These are phyloP conservation scores for Plenodomus lindquistii DNA, from an alignment of 2,329 filamentous ascomycete species.

Conservation along the genomic window DNA sequence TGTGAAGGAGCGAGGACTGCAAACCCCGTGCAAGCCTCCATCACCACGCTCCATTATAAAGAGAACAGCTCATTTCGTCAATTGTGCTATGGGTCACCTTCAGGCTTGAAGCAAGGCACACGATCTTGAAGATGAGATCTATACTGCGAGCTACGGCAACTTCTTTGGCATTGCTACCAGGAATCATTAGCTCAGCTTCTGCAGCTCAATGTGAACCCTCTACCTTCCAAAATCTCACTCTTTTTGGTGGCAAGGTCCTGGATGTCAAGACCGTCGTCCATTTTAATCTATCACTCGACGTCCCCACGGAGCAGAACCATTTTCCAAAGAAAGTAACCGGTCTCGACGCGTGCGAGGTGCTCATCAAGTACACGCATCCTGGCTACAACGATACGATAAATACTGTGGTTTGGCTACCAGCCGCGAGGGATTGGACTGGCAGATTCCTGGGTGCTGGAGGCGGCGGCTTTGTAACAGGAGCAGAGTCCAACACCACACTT, in stretches of 20 bases:
- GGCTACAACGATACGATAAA: slow-evolving; percentile 21
- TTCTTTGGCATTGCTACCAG: not conserved
- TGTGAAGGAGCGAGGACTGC: not conserved
- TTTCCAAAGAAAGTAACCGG: slow-evolving; percentile 7
- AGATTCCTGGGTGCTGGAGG: slow-evolving; percentile 27
- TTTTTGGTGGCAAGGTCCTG: slow-evolving; percentile 4
- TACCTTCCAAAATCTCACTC: slow-evolving; percentile 3
- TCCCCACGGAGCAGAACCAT: slow-evolving; percentile 10
- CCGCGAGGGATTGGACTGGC: slow-evolving; percentile 22
- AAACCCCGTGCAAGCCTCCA: not conserved
- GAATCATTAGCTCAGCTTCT: not conserved
- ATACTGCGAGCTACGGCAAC: not conserved
- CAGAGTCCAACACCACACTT: slow-evolving; percentile 12
- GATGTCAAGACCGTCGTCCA: slow-evolving; percentile 6
- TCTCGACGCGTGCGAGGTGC: slow-evolving; percentile 41
- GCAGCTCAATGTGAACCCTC: slow-evolving; percentile 1
- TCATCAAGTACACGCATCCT: slow-evolving; percentile 36
- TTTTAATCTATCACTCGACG: slow-evolving; percentile 3
- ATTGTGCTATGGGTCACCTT: not conserved
- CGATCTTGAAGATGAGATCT: not conserved
- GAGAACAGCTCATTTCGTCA: not conserved
- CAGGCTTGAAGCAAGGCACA: not conserved
- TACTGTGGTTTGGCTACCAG: slow-evolving; percentile 23
- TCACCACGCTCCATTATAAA: not conserved
- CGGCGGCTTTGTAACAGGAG: slow-evolving; percentile 20